These are phyloP conservation scores for Phaeolepiota aurea DNA, from an alignment of 768 basidiomycete species.

Conservation along the genomic window DNA sequence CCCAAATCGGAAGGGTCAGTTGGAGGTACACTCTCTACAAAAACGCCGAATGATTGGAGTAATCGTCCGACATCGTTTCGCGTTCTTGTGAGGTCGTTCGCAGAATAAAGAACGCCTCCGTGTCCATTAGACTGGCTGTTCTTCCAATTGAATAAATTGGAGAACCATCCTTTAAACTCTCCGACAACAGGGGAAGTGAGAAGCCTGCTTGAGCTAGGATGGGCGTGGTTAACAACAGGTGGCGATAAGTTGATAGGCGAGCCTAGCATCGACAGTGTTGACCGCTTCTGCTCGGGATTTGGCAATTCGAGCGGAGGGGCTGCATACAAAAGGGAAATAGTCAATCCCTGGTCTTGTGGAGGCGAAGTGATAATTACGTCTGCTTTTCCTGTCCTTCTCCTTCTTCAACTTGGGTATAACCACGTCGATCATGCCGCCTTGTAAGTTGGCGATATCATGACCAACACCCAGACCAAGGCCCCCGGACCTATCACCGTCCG, in stretches of 20 bases:
- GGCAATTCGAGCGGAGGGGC: constrained; percentile 51
- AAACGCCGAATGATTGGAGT: constrained; percentile 57
- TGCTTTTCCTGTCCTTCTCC: constrained; percentile 44
- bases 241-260: constrained; percentile 41
- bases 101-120: constrained; percentile 43
- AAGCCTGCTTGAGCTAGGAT: constrained; percentile 21
- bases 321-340: constrained; percentile 13
- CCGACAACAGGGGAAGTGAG: constrained; percentile 67
- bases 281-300: constrained; percentile 34
- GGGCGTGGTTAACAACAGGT: constrained; percentile 23
- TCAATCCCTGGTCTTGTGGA: too few relatives aligned
- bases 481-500: constrained; percentile 20
- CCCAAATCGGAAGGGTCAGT: constrained; percentile 12
- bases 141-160: constrained; percentile 92
- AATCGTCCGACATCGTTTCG: constrained; percentile 56
- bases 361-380: constrained; percentile 35
- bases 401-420: constrained; percentile 25
- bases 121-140: constrained; percentile 35
- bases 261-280: constrained; percentile 33
- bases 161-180: constrained; percentile 91
- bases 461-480: constrained; percentile 24
- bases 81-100: constrained; percentile 48
- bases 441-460: constrained; percentile 42
- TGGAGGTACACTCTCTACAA: constrained; percentile 28
- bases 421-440: constrained; percentile 15